These are phyloP conservation scores for Phytophthora brassicae DNA, from an alignment of 352 stramenopile genomes.

Conservation along the genomic window DNA sequence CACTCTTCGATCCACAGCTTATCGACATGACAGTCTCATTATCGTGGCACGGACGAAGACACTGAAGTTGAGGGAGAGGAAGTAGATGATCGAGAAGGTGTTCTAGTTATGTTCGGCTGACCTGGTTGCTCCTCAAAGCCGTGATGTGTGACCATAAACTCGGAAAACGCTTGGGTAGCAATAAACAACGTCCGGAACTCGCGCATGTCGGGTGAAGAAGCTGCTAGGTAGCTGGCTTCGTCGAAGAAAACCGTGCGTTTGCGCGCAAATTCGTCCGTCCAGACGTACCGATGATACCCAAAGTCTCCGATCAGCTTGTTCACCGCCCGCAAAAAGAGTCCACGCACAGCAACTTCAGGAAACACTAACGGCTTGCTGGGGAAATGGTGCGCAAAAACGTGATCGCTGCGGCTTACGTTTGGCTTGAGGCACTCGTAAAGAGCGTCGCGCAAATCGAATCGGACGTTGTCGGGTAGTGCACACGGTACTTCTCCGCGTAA, in stretches of 20 bases:
- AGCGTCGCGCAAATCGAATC: constrained; percentile 47
- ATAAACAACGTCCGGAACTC: constrained; percentile 87
- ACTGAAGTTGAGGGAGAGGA: constrained; percentile 18
- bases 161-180: constrained; percentile 81
- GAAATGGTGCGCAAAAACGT: constrained; percentile 73
- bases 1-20: neutral
- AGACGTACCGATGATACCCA: constrained; percentile 83
- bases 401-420: constrained; percentile 71
- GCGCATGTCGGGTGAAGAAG: constrained; percentile 68
- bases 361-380: constrained; percentile 69
- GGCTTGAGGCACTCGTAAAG: constrained; percentile 72
- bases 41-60: constrained; percentile 22
- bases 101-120: constrained; percentile 11
- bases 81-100: constrained; percentile 15
- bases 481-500: constrained; percentile 56
- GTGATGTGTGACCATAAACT: constrained; percentile 83
- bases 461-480: constrained; percentile 45
- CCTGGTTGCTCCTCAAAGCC: constrained; percentile 73
- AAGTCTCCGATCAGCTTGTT: constrained; percentile 80
- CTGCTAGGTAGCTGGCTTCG: constrained; percentile 82
- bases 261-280: constrained; percentile 82
- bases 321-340: constrained; percentile 65
- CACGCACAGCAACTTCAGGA: constrained; percentile 68
- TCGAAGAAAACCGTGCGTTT: constrained; percentile 85
- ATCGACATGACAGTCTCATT: constrained; percentile 7